These are phyloP conservation scores for Berkeleyomyces rouxiae DNA, from an alignment of 2,329 filamentous ascomycete genomes.

Conservation along the genomic window DNA sequence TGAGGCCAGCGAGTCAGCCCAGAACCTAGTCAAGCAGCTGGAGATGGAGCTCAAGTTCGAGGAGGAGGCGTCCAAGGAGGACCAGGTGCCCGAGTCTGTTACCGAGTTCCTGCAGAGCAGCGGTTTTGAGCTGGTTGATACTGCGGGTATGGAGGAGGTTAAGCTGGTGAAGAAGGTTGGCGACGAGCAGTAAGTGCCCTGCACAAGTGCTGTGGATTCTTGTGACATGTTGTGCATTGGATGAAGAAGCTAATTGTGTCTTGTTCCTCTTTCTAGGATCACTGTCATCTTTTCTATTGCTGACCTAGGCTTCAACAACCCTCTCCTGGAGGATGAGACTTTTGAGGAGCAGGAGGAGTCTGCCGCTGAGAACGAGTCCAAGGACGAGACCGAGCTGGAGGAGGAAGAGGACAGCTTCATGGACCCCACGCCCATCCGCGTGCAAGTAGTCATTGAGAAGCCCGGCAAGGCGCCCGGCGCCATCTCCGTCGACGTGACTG, in stretches of 20 bases:
- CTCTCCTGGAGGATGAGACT: constrained; percentile 39
- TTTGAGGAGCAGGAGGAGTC: constrained; percentile 38
- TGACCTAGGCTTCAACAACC: constrained; percentile 54
- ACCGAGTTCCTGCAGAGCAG: constrained; percentile 79
- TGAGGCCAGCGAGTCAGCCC: constrained; percentile 61
- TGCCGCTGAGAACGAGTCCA: constrained; percentile 33
- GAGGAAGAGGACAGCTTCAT: constrained; percentile 32
- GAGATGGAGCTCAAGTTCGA: constrained; percentile 72
- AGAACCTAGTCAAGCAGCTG: constrained; percentile 40
- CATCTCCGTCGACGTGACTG: constrained; percentile 70
- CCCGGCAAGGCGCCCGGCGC: constrained; percentile 53
- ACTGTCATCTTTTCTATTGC: constrained; percentile 71
- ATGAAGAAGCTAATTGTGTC: constrained; percentile 7
- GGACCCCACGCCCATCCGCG: constrained; percentile 51
- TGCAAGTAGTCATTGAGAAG: constrained; percentile 83
- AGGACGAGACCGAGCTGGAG: constrained; percentile 35
- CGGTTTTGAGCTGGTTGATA: constrained; percentile 69
- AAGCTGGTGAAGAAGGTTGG: constrained; percentile 66
- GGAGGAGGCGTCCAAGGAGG: constrained; percentile 57
- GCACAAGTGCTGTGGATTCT: neutral
- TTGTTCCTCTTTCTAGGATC: constrained; percentile 29
- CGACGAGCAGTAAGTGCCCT: constrained; percentile 59
- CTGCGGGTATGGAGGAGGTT: constrained; percentile 73
- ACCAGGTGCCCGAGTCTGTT: constrained; percentile 58
- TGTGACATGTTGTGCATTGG: constrained; percentile 4